Conservation (phyloP, 2,329 filamentous ascomycete genomes). For the Colletotrichum simmondsii region DNA sequence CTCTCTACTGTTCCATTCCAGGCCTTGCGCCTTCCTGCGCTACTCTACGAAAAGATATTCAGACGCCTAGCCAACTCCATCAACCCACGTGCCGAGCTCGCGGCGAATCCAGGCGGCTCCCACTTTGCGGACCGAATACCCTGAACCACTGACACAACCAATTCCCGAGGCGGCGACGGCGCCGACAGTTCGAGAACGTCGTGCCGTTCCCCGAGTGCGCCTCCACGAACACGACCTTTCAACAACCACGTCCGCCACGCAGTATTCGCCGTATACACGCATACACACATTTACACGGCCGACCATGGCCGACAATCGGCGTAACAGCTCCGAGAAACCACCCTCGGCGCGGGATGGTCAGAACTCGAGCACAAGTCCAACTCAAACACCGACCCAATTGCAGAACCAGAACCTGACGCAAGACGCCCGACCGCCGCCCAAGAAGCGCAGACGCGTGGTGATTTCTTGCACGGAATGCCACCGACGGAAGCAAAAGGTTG, state of each 20-base stretch:
- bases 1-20: background rate
- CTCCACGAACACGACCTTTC: background rate
- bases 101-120: background rate
- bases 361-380: conserved; percentile 11
- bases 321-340: conserved; percentile 19
- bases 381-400: conserved; percentile 6
- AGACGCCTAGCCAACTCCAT: background rate
- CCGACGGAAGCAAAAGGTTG: conserved; percentile 69
- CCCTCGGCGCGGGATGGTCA: conserved; percentile 16
- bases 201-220: background rate
- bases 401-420: conserved; percentile 6
- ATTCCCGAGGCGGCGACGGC: background rate
- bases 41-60: background rate
- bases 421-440: conserved; percentile 51
- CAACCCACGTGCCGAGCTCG: background rate
- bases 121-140: background rate
- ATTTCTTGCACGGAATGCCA: conserved; percentile 75
- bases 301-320: conserved; percentile 29
- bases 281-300: background rate
- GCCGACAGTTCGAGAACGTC: conserved; percentile 10
- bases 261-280: background rate
- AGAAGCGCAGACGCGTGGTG: conserved; percentile 69
- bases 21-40: conserved; percentile 7
- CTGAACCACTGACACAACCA: background rate
- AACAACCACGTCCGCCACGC: background rate